Evolutionary conservation across 2,329 filamentous ascomycete species (phyloP), one percentile per base, ranked within the genome.

Genomic region (Aspergillus sergii): DNA sequence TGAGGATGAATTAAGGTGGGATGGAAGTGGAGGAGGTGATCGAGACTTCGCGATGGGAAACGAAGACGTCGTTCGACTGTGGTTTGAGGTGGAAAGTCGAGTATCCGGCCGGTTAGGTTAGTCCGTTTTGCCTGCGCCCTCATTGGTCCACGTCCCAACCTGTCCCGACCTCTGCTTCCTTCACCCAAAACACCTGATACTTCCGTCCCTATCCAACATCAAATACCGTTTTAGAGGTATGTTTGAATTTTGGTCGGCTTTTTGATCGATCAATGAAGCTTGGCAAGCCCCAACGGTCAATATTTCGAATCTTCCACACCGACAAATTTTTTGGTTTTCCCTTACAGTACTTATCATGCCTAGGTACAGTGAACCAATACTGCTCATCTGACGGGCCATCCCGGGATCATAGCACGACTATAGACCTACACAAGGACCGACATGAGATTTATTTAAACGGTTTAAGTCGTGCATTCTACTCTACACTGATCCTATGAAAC

Each of bases 41-140:
- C 66, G 69, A 70, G 72, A 65, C 63, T 70, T 55, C 63, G 68
- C 66, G 71, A 72, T 73, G 69, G 69, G 69, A 70, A 68, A 70
- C 68, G 71, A 74, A 73, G 71, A 74, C 68, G 72, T 70, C 57
- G 70, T 68, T 72, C 63, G 70, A 68, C 69, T 71, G 73, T 78
- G 75, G 75, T 77, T 77, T 74, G 76, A 77, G 72, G 73, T 76
- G 72, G 75, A 78, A 75, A 75, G 75, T 72, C 72, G 73, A 76
- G 74, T 64, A 72, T 74, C 74, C 72, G 76, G 72, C 71, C 64
- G 59, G 64, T 68, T 72, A 75, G 73, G 71, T 71, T 73, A 70
- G 71, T 71, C 71, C 67, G 65, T 72, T 78, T 78, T 74, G 68
- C 66, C 69, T 28, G 66, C 57, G 43, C 60, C 51, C 69, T 78